These are phyloP conservation scores for Ganoderma resinaceum DNA, from an alignment of 1,284 basidiomycete species.

Conservation along the genomic window DNA sequence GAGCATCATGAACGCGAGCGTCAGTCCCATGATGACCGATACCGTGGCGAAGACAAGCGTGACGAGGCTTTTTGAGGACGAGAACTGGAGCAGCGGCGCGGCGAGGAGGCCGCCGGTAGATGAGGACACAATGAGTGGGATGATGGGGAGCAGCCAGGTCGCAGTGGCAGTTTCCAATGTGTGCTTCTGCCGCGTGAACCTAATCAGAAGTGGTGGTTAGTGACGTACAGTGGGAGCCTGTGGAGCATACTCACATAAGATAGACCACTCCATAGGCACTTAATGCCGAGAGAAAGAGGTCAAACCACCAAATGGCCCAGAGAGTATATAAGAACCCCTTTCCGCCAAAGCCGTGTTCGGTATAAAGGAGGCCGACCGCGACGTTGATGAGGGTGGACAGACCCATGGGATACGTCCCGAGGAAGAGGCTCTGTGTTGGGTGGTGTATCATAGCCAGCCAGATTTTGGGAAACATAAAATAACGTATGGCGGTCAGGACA, in stretches of 20 bases:
- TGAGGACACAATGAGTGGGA: conserved; percentile 66
- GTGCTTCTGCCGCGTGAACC: conserved; percentile 63
- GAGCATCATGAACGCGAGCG: conserved; percentile 55
- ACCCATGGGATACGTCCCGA: conserved; percentile 70
- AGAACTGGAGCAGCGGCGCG: conserved; percentile 45
- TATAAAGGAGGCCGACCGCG: conserved; percentile 34
- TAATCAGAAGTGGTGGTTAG: conserved; percentile 32
- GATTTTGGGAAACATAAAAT: conserved; percentile 54
- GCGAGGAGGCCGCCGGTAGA: conserved; percentile 64
- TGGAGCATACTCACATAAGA: conserved; percentile 49
- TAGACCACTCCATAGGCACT: conserved; percentile 63
- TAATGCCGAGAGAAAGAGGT: conserved; percentile 52
- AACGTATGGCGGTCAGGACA: conserved; percentile 49
- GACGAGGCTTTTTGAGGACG: conserved; percentile 50
- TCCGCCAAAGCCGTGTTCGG: conserved; percentile 51
- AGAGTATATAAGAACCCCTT: conserved; percentile 53
- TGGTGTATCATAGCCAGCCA: conserved; percentile 50
- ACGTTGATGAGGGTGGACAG: conserved; percentile 55
- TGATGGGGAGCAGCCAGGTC: conserved; percentile 68
- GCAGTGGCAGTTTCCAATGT: conserved; percentile 53
- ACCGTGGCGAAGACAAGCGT: conserved; percentile 56
- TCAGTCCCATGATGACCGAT: conserved; percentile 59
- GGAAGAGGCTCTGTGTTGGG: conserved; percentile 63
- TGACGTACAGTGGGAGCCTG: neutral
- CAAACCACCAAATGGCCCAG: conserved; percentile 72